Conservation (phyloP, 2,329 filamentous ascomycete genomes). For the Paraconiothyrium sp. region DNA sequence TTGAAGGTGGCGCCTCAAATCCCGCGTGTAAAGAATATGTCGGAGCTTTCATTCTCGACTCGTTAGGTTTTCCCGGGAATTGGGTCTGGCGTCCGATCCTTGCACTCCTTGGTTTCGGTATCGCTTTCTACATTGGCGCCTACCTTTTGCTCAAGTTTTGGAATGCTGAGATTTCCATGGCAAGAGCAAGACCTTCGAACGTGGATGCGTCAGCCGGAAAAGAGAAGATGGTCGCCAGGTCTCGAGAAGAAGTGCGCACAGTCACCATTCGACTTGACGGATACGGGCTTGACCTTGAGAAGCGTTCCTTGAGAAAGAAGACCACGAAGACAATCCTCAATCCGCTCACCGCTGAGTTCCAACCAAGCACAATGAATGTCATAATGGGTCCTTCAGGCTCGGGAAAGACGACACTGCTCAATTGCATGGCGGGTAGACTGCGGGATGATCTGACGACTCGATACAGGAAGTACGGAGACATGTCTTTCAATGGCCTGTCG, state of each 20-base stretch:
- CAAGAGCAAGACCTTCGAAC: slow-evolving; percentile 63
- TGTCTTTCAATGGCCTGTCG: slow-evolving; percentile 74
- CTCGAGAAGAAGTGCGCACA: slow-evolving; percentile 64
- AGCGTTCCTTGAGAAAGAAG: slow-evolving; percentile 63
- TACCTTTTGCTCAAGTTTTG: slow-evolving; percentile 70
- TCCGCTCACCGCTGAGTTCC: slow-evolving; percentile 72
- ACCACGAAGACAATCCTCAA: slow-evolving; percentile 67
- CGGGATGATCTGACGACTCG: slow-evolving; percentile 69
- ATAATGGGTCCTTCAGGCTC: slow-evolving; percentile 84
- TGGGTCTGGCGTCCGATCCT: slow-evolving; percentile 76
- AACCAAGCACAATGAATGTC: slow-evolving; percentile 74
- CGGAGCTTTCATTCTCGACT: slow-evolving; percentile 73
- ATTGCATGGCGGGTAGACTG: slow-evolving; percentile 75
- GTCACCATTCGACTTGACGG: slow-evolving; percentile 72
- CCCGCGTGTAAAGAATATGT: slow-evolving; percentile 75
- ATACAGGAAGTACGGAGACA: slow-evolving; percentile 69
- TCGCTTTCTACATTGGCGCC: slow-evolving; percentile 70
- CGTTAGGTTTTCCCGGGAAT: slow-evolving; percentile 71
- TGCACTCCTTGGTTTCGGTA: slow-evolving; percentile 67
- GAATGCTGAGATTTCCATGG: slow-evolving; percentile 74
- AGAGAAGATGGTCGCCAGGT: slow-evolving; percentile 70
- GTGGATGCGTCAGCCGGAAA: slow-evolving; percentile 74
- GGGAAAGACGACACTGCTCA: slow-evolving; percentile 79
- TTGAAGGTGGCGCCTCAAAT: slow-evolving; percentile 67
- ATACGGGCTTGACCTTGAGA: slow-evolving; percentile 72